Conservation (phyloP, 345 rosid genomes). For the Chamaenerion angustifolium region DNA sequence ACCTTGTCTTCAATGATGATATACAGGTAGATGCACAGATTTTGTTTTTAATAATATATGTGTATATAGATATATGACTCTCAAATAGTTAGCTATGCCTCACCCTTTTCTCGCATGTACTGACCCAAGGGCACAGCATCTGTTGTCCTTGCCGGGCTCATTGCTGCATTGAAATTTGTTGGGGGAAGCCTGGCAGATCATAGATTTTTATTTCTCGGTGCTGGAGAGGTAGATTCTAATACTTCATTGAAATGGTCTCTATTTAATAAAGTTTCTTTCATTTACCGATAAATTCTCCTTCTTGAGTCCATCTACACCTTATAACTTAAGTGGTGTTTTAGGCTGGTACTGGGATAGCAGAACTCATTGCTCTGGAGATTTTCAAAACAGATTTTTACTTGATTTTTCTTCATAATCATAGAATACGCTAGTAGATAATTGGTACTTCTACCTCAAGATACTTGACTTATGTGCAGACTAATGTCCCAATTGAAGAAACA, state of each 20-base stretch:
- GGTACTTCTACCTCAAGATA: neutral
- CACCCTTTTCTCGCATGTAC: constrained; percentile 8
- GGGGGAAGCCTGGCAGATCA: constrained; percentile 81
- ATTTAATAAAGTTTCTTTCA: neutral
- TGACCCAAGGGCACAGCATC: constrained; percentile 86
- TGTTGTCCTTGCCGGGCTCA: constrained; percentile 94
- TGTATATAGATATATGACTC: neutral
- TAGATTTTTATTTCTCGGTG: constrained; percentile 83
- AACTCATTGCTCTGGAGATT: constrained; percentile 83
- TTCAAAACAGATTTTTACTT: constrained; percentile 51
- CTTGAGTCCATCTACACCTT: neutral
- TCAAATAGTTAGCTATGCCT: neutral
- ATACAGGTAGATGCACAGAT: constrained; percentile 49
- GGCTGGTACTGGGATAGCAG: constrained; percentile 99
- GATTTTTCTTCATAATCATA: neutral
- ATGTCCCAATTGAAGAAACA: constrained; percentile 65
- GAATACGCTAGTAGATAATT: neutral
- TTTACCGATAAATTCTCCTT: no score
- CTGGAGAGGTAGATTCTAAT: constrained; percentile 60
- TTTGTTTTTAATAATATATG: no score
- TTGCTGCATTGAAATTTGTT: constrained; percentile 59
- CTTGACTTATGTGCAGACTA: constrained; percentile 37
- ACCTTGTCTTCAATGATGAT: constrained; percentile 94
- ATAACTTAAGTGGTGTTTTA: constrained; percentile 14
- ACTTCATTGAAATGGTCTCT: neutral